A percentile compares a stretch with the other conserved stretches of the same genome.
These are phyloP conservation scores for Aegle marmelos DNA, from an alignment of 345 rosid genomes.

Conservation along the genomic window DNA sequence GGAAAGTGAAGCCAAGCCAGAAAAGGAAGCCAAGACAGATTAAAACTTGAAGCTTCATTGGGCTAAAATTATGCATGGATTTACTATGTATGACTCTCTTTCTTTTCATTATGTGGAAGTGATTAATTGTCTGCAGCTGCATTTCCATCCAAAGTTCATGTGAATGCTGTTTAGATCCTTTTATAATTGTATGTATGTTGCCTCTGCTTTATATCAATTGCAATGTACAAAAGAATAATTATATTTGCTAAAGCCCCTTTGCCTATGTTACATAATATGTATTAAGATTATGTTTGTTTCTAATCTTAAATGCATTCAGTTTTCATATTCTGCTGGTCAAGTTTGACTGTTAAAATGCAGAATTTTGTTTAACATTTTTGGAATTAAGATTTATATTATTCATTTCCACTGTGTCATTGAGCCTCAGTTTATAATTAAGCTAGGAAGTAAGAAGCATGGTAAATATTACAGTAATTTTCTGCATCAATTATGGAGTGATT, in stretches of 20 bases:
- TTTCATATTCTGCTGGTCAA: not conserved
- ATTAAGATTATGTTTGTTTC: not conserved
- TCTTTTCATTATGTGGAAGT: not conserved
- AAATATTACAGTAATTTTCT: no score
- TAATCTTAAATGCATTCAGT: not conserved
- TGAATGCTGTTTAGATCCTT: constrained; percentile 1
- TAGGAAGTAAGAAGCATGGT: not conserved
- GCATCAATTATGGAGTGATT: no score
- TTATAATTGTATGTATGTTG: not conserved
- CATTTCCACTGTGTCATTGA: not conserved
- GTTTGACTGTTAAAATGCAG: not conserved
- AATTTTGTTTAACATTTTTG: not conserved
- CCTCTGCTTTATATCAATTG: not conserved
- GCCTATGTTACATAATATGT: not conserved
- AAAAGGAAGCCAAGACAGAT: constrained; percentile 23
- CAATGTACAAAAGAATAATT: not conserved
- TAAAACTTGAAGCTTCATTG: constrained; percentile 5
- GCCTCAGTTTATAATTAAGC: not conserved
- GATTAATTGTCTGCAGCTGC: not conserved
- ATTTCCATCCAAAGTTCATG: not conserved
- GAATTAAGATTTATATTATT: not conserved
- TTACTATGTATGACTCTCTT: not conserved
- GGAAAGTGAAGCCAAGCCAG: constrained; percentile 5
- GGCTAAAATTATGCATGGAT: constrained; percentile 1
- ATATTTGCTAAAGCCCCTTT: not conserved